Conservation (phyloP, 1,139 yeast genomes). For the Taphrina betulina region DNA sequence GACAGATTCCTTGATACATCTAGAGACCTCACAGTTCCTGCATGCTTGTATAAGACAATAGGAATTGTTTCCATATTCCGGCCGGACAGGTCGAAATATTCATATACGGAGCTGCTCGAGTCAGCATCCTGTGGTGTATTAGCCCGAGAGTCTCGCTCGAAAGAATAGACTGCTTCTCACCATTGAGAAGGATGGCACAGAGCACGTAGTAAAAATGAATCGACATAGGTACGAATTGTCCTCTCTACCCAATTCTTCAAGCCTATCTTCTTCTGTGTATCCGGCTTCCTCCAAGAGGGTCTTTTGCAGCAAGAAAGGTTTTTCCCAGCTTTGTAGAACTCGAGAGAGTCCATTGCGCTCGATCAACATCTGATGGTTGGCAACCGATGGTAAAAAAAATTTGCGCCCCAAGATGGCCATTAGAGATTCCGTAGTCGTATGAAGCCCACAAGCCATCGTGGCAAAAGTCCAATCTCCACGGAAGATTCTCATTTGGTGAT, state of each 20-base stretch:
- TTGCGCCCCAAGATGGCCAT: conserved; percentile 68
- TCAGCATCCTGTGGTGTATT: conserved; percentile 42
- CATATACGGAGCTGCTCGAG: conserved; percentile 68
- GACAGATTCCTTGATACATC: conserved; percentile 89
- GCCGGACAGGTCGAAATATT: conserved; percentile 71
- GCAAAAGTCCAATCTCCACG: conserved; percentile 80
- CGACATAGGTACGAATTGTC: conserved; percentile 85
- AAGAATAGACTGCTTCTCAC: neutral
- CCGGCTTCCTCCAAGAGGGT: conserved; percentile 76
- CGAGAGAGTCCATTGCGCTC: conserved; percentile 77
- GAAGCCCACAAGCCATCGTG: conserved; percentile 70
- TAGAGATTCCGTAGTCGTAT: conserved; percentile 74
- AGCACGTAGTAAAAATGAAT: conserved; percentile 47
- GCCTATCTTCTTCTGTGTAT: conserved; percentile 69
- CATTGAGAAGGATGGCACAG: conserved; percentile 31
- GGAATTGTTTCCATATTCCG: conserved; percentile 83
- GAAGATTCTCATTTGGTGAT: conserved; percentile 64
- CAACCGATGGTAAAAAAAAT: conserved; percentile 67
- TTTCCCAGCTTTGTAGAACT: conserved; percentile 67
- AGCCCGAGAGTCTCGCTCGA: neutral
- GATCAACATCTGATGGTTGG: conserved; percentile 76
- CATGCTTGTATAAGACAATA: conserved; percentile 73
- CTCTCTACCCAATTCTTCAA: conserved; percentile 79
- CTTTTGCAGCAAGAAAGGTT: conserved; percentile 75
- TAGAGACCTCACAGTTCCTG: conserved; percentile 75